These are phyloP conservation scores for Casaregolazyma lundiana DNA, from an alignment of 1,139 yeast species.

Conservation along the genomic window DNA sequence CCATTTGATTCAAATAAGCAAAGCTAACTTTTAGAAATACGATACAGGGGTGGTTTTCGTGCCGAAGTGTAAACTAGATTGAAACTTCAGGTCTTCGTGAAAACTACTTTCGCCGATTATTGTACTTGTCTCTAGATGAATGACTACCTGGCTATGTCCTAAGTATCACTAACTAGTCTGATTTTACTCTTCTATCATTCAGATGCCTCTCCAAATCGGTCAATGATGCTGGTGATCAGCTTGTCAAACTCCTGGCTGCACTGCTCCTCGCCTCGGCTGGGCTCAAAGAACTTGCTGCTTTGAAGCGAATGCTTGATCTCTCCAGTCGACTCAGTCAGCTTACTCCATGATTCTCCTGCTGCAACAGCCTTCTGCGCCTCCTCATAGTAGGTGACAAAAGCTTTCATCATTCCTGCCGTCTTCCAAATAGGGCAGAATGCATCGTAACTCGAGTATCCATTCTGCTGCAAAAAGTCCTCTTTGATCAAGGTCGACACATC, in stretches of 20 bases:
- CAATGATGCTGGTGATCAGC: slow-evolving; percentile 70
- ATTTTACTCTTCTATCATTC: slow-evolving; percentile 46
- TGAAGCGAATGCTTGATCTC: slow-evolving; percentile 93
- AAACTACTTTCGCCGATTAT: no score
- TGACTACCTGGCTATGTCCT: not conserved
- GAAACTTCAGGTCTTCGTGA: no score
- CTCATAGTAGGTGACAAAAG: slow-evolving; percentile 83
- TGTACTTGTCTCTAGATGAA: no score
- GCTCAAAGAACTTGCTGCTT: slow-evolving; percentile 93
- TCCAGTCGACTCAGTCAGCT: slow-evolving; percentile 78
- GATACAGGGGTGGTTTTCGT: not conserved
- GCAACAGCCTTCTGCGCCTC: slow-evolving; percentile 97
- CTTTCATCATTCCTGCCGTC: slow-evolving; percentile 96
- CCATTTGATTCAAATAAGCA: not conserved
- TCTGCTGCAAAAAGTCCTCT: slow-evolving; percentile 98
- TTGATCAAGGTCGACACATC: slow-evolving; percentile 89
- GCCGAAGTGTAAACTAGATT: no score
- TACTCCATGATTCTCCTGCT: slow-evolving; percentile 92
- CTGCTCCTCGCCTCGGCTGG: slow-evolving; percentile 81
- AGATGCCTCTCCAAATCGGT: slow-evolving; percentile 91
- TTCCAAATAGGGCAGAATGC: slow-evolving; percentile 99
- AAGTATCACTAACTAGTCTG: not conserved
- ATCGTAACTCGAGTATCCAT: slow-evolving; percentile 96
- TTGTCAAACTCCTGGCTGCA: slow-evolving; percentile 71
- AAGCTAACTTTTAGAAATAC: not conserved